phyloP scores from a whole-genome alignment of 495 filamentous ascomycete genomes.

The Evansstolkia leycettana region DNA sequence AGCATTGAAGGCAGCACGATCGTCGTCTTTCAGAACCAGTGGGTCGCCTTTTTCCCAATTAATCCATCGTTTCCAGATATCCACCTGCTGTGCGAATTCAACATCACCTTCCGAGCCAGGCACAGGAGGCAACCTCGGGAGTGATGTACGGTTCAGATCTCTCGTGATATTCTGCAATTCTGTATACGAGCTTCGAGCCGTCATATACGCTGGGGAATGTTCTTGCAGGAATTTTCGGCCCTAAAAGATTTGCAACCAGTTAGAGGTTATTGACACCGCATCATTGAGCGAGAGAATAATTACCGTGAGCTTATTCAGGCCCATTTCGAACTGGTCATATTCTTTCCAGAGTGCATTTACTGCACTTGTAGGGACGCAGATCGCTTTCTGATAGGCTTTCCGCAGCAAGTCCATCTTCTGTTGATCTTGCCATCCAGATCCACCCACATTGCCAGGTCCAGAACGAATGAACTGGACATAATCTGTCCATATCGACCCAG shows the following conservation, averaged over 20 bases:
- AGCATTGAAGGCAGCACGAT: constrained; percentile 54
- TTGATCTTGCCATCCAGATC: constrained; percentile 83
- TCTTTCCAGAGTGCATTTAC: constrained; percentile 87
- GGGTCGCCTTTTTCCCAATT: constrained; percentile 89
- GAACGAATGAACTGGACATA: constrained; percentile 84
- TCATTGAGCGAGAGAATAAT: no score
- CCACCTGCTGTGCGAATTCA: constrained; percentile 76
- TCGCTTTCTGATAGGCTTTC: constrained; percentile 81
- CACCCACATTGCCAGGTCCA: constrained; percentile 73
- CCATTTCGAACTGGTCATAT: constrained; percentile 90
- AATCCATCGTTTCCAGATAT: constrained; percentile 88
- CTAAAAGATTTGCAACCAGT: constrained; percentile 12
- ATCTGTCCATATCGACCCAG: constrained; percentile 84
- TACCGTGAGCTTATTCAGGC: constrained; percentile 78
- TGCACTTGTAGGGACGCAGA: constrained; percentile 67
- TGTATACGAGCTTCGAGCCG: constrained; percentile 73
- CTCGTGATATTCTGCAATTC: constrained; percentile 75
- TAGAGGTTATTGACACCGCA: neutral
- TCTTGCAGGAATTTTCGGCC: constrained; percentile 90
- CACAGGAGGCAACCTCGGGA: constrained; percentile 71
- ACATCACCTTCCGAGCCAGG: constrained; percentile 77
- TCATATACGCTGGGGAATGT: constrained; percentile 83
- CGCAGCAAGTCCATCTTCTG: constrained; percentile 93
- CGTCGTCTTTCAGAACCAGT: constrained; percentile 69
- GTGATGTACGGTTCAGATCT: constrained; percentile 60